Evolutionary conservation across 495 filamentous ascomycete genomes (phyloP), one percentile per base, ranked within the genome.

Genomic region (Penicillium waksmanii): DNA sequence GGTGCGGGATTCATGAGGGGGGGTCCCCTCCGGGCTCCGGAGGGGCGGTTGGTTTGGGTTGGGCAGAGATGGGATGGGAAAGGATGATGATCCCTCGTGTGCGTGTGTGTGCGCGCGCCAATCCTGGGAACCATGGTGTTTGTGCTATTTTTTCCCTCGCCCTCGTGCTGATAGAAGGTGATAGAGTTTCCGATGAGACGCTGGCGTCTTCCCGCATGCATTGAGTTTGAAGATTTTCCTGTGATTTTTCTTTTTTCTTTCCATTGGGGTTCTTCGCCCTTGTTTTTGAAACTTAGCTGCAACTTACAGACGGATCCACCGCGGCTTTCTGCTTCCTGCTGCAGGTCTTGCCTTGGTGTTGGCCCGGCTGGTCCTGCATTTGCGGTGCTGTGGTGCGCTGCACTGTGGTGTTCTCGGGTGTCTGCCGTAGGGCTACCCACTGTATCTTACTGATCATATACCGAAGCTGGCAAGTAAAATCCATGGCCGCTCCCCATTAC

Each of bases 231-330:
- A 17, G 8, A 44, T 17, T 44, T 19, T 18, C 17, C 8, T 18
- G 17, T 17, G n/a, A 5, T 55, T 58, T 48, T 67, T 44, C 23
- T 57, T 57, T 57, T 23, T n/a, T 48, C 21, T 25, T 23, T 54
- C 46, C 42, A 15, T 56, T 21, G 59, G 47, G 47, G 12, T 44
- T 27, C 53, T 63, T 57, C 60, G 53, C 53, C 50, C 60, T 62
- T 63, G 60, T 66, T 66, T 44, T 66, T 60, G 60, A 60, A 54
- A 31, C 31, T 40, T 55, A 25, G 36, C 38, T 47, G 31, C 58
- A 49, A 46, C 53, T 56, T 56, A 44, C 36, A n/a, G 11, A 31
- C 27, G 46, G 40, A 46, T 49, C 53, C 53, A 56, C 53, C 13
- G n/a, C 46, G 27, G 23, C 18, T 47, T 53, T 40, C 33, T 31